Evolutionary conservation across 2,329 filamentous ascomycete genomes (phyloP), one percentile per base, ranked within the genome.

Genomic region (Thielaviopsis musarum): DNA sequence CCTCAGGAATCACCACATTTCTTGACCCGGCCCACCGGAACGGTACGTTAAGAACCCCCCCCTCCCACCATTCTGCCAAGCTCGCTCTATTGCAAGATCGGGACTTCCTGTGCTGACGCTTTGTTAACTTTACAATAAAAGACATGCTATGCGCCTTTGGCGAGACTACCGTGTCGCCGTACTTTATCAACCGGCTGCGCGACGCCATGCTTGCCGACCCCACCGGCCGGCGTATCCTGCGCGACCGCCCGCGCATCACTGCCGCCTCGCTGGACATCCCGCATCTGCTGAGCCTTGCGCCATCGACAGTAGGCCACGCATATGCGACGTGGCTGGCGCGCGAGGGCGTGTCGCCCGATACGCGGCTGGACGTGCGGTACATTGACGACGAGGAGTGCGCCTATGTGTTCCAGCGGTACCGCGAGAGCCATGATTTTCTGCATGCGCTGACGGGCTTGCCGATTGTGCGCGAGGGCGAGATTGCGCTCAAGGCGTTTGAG

Each of bases 371-470:
- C 1, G 93, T 98, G 49, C 82, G 87, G 57, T 97, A 95, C 73
- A 90, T 98, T 63, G 91, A 97, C 70, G 85, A 97, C 68, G 84
- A 87, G 66, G 93, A 98, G 72, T 95, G 91, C 70, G 93, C 93
- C 41, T 98, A 97, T 74, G 93, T 97, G 19, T 94, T 98, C 87
- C 93, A 97, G 75, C 83, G 93, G 58, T 98, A 98, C 72, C 84
- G 93, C 63, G 93, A 98, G 72, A 95, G 87, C 65, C 93, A 98
- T 71, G 93, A 98, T 70, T 96, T 98, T 72, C 96, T 94, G 74
- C 93, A 98, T 71, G 91, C 93, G 0, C 76, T 98, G 57, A 95
- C 91, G 0, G 91, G 91, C 0, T 73, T 98, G 54, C 93, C 93
- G 0, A 82, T 94, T 51, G 85, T 95, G 63, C 80, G 90, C n/a